Percentiles rank a stretch among this genome's conserved stretches.
These are phyloP conservation scores for Agapanthus africanus DNA, from an alignment of 106 monocot genomes.

Conservation along the genomic window DNA sequence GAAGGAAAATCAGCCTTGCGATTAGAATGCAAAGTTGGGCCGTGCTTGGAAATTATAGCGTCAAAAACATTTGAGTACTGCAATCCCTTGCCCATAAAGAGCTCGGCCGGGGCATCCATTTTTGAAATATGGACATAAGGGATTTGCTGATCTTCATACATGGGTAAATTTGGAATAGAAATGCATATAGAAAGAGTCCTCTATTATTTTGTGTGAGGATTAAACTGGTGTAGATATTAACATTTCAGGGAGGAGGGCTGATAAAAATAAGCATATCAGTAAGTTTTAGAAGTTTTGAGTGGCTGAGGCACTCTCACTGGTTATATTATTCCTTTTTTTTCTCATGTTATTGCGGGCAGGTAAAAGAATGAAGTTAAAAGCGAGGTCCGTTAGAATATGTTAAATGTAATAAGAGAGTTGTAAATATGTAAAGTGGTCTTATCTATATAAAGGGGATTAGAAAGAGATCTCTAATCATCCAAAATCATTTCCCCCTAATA, in stretches of 20 bases:
- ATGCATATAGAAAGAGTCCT: neutral
- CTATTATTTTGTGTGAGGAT: neutral
- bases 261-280: neutral
- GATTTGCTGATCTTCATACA: neutral
- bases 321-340: neutral
- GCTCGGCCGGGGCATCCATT: neutral
- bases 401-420: no score
- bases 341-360: neutral
- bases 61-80: no score
- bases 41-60: no score
- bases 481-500: no score
- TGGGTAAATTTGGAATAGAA: neutral
- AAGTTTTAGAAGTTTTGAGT: neutral
- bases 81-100: no score
- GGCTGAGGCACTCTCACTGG: neutral
- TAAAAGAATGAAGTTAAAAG: no score
- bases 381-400: no score
- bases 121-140: neutral
- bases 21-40: no score
- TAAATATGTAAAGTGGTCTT: no score
- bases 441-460: no score
- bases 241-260: neutral
- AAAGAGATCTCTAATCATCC: no score
- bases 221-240: neutral
- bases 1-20: no score